These are phyloP conservation scores for Thraustochytrium sp. DNA, from an alignment of 352 stramenopile genomes.

Conservation along the genomic window DNA sequence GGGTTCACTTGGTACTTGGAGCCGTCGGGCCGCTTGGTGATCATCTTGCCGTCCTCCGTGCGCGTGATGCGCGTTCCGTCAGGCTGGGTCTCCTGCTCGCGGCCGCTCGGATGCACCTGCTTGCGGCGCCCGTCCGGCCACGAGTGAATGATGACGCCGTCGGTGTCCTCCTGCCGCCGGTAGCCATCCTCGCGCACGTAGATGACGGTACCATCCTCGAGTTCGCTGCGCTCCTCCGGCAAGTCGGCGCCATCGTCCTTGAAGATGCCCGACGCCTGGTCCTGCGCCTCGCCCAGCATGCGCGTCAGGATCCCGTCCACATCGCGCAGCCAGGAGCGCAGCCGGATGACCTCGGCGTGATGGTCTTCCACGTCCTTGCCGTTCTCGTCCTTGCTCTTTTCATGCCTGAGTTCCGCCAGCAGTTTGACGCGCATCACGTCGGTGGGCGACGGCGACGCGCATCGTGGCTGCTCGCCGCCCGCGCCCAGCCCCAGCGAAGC, in stretches of 20 bases:
- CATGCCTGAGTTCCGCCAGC: background rate
- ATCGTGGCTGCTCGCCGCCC: background rate
- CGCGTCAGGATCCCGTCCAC: background rate
- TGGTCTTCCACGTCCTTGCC: conserved; percentile 16
- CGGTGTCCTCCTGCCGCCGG: background rate
- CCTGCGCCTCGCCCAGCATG: background rate
- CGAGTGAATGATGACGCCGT: conserved; percentile 28
- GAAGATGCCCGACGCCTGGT: background rate
- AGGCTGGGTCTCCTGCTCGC: background rate
- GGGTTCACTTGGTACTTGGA: conserved; percentile 41
- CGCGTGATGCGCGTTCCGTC: conserved; percentile 19
- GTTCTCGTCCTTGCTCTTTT: background rate
- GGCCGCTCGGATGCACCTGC: background rate
- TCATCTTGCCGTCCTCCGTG: conserved; percentile 29
- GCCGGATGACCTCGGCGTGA: conserved; percentile 16
- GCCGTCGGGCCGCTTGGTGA: conserved; percentile 20
- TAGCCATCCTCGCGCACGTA: conserved; percentile 11
- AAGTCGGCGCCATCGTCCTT: background rate
- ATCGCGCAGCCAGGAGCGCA: conserved; percentile 20
- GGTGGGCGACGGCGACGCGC: background rate
- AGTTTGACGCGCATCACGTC: conserved; percentile 5
- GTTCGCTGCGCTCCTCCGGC: background rate
- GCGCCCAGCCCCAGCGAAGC: background rate
- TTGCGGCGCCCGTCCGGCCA: conserved; percentile 15
- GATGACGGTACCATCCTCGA: conserved; percentile 6